Evolutionary conservation across 495 filamentous ascomycete species (phyloP).

Genomic region (Evernia prunastri): DNA sequence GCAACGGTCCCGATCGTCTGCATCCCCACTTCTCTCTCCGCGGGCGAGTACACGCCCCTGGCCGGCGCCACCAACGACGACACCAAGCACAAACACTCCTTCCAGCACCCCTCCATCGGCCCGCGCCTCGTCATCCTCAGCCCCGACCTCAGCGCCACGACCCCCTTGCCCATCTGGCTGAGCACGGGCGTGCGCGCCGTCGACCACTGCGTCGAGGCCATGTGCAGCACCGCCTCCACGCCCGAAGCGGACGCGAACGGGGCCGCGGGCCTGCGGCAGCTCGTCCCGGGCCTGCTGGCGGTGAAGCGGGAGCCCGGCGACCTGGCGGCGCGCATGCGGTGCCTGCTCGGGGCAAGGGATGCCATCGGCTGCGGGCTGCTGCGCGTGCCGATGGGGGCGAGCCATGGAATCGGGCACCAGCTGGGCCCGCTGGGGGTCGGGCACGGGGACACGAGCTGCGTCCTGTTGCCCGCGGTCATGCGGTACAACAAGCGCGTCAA

Average conservation of each 20-base stretch:
- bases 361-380: conserved; percentile 47
- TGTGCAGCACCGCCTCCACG: conserved; percentile 42
- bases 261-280: conserved; percentile 38
- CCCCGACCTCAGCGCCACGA: conserved; percentile 46
- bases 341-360: conserved; percentile 49
- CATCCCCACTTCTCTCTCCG: conserved; percentile 58
- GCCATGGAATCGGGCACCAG: conserved; percentile 64
- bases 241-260: conserved; percentile 38
- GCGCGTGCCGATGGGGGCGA: conserved; percentile 49
- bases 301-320: conserved; percentile 42
- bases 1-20: conserved; percentile 49
- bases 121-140: conserved; percentile 55
- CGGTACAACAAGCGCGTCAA: conserved; percentile 53
- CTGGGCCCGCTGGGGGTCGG: conserved; percentile 57
- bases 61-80: conserved; percentile 52
- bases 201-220: conserved; percentile 59
- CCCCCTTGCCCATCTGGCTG: conserved; percentile 55
- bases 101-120: conserved; percentile 40
- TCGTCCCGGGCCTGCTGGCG: conserved; percentile 47
- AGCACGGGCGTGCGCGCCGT: conserved; percentile 56
- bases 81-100: conserved; percentile 48
- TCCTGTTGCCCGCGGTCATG: conserved; percentile 55
- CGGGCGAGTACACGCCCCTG: conserved; percentile 53
- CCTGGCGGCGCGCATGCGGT: conserved; percentile 43
- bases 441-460: conserved; percentile 61